Evolutionary conservation across 2,329 filamentous ascomycete genomes (phyloP).

Genomic region (Trichoderma brevicompactum): DNA sequence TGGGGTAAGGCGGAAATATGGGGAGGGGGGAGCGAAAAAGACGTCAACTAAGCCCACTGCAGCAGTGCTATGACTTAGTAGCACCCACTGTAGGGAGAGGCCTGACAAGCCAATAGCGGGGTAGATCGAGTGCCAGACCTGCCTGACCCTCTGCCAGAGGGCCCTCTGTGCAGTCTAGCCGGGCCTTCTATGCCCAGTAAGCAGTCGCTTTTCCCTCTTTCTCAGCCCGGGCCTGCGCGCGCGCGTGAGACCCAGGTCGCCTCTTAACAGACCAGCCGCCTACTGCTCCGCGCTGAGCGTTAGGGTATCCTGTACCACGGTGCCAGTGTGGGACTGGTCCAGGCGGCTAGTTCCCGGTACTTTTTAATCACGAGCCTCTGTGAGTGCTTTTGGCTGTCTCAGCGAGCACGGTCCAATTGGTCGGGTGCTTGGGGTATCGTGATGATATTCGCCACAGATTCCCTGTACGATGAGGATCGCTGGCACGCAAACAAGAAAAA

Average conservation of each 20-base stretch:
- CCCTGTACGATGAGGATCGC: not conserved
- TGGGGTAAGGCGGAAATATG: conserved; percentile 27
- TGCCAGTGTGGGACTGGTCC: not conserved
- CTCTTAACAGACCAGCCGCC: not conserved
- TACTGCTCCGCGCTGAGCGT: not conserved
- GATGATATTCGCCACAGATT: conserved; percentile 19
- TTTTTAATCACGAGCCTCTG: conserved; percentile 17
- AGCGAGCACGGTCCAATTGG: conserved; percentile 13
- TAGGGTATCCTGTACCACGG: not conserved
- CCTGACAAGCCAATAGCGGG: conserved; percentile 26
- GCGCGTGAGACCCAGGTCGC: not conserved
- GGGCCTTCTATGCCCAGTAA: not conserved
- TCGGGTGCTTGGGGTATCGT: not conserved
- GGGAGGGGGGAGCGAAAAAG: conserved; percentile 7
- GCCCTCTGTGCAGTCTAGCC: no score
- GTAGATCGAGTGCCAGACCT: conserved; percentile 12
- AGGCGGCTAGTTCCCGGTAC: not conserved
- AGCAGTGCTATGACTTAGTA: not conserved
- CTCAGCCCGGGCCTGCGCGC: no score
- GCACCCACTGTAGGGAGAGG: conserved; percentile 17
- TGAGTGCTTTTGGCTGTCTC: conserved; percentile 14
- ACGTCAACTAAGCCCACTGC: conserved; percentile 15
- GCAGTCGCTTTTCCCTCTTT: not conserved
- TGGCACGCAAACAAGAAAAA: not conserved
- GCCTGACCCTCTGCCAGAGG: not conserved